phyloP scores from a whole-genome alignment of 2,329 filamentous ascomycete species.

The Stagonosporopsis rhizophila region DNA sequence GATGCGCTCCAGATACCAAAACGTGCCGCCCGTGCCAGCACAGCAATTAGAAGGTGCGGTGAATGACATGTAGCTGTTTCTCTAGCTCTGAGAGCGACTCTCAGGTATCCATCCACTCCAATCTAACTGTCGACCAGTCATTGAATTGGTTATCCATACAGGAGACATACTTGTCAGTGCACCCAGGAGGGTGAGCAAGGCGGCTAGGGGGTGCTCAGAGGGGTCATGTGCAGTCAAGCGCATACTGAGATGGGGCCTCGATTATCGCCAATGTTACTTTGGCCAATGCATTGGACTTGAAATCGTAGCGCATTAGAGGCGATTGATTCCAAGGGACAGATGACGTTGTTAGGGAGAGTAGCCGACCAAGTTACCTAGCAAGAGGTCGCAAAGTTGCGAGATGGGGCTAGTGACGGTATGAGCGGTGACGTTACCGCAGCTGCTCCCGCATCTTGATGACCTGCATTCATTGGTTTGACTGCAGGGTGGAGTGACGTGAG shows the following conservation, averaged over 20 bases:
- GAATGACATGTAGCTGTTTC: not conserved
- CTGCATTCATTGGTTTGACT: not conserved
- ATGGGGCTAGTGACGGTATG: not conserved
- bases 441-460: not conserved
- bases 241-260: not conserved
- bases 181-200: not conserved
- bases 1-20: not conserved
- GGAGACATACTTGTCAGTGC: not conserved
- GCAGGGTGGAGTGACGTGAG: not conserved
- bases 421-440: not conserved
- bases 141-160: not conserved
- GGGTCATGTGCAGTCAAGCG: constrained; percentile 2
- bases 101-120: no score
- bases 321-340: constrained; percentile 2
- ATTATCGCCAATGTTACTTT: not conserved
- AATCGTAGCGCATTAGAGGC: not conserved
- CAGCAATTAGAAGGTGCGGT: not conserved
- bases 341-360: constrained; percentile 8
- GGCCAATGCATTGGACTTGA: not conserved
- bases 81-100: not conserved
- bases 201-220: not conserved
- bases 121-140: not conserved
- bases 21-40: not conserved
- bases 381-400: not conserved
- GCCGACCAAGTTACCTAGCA: not conserved